Conservation (phyloP, 257 asterid species). For the Solanum stenotomum region DNA sequence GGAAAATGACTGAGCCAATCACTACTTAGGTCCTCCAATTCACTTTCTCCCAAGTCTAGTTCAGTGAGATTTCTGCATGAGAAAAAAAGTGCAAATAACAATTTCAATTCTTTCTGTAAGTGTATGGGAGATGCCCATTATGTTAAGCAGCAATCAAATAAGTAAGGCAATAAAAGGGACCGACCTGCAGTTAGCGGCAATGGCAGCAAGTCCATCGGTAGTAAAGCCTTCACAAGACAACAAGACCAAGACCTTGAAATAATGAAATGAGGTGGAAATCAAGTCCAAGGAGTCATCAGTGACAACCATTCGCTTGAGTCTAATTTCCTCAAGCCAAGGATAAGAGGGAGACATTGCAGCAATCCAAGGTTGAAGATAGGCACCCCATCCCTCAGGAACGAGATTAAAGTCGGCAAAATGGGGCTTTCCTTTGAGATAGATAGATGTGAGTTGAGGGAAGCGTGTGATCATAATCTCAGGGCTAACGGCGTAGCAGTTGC, state of each 20-base stretch:
- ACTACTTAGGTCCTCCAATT: constrained; percentile 41
- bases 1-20: constrained; percentile 45
- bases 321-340: constrained; percentile 80
- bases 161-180: constrained; percentile 6
- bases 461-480: constrained; percentile 71
- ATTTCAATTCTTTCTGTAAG: no score
- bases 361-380: constrained; percentile 63
- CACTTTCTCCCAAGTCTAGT: constrained; percentile 43
- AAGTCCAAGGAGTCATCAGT: constrained; percentile 62
- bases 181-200: constrained; percentile 81
- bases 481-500: constrained; percentile 80
- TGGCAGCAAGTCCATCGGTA: constrained; percentile 61
- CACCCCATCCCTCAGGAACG: constrained; percentile 97
- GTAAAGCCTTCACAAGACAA: constrained; percentile 62
- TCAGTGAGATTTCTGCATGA: constrained; percentile 30
- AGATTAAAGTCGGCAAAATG: constrained; percentile 94
- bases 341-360: constrained; percentile 62
- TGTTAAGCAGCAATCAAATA: no score
- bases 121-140: no score
- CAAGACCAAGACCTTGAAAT: constrained; percentile 49
- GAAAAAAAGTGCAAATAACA: no score
- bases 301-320: constrained; percentile 87
- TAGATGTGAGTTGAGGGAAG: constrained; percentile 66
- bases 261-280: constrained; percentile 47
- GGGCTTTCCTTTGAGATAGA: constrained; percentile 92